Conservation (phyloP, 1,139 yeast species). For the Candida glucosophila region DNA sequence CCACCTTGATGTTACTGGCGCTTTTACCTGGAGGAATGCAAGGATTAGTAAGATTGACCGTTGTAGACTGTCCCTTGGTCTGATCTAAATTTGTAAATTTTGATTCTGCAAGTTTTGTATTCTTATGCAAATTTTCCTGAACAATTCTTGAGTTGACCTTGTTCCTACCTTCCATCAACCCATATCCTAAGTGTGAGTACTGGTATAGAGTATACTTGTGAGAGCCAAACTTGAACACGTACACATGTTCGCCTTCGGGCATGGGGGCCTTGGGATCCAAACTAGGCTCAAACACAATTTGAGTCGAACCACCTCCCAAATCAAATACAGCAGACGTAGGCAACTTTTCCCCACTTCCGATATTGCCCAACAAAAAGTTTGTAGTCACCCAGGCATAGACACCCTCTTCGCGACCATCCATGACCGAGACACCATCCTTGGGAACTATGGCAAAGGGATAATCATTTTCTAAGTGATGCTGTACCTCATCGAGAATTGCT, state of each 20-base stretch:
- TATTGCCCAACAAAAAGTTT: slow-evolving; percentile 84
- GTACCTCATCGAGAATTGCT: slow-evolving; percentile 68
- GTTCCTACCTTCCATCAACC: slow-evolving; percentile 88
- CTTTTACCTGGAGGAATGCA: slow-evolving; percentile 75
- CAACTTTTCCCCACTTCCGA: slow-evolving; percentile 61
- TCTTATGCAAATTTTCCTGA: slow-evolving; percentile 34
- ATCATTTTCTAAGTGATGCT: slow-evolving; percentile 60
- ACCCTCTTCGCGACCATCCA: slow-evolving; percentile 97
- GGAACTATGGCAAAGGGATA: slow-evolving; percentile 88
- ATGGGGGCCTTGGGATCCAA: slow-evolving; percentile 49
- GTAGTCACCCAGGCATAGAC: slow-evolving; percentile 99
- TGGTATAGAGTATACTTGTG: slow-evolving; percentile 80
- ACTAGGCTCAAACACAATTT: slow-evolving; percentile 92
- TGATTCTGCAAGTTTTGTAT: slow-evolving; percentile 16
- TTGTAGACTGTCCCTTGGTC: slow-evolving; percentile 29
- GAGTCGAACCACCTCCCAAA: slow-evolving; percentile 98
- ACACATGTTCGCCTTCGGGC: slow-evolving; percentile 86
- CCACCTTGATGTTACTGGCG: slow-evolving; percentile 50
- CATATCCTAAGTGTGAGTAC: slow-evolving; percentile 91
- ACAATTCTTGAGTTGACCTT: slow-evolving; percentile 62
- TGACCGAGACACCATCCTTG: slow-evolving; percentile 78
- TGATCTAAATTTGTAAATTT: slow-evolving; percentile 27
- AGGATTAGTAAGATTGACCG: slow-evolving; percentile 54
- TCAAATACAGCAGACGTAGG: slow-evolving; percentile 97
- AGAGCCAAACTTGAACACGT: slow-evolving; percentile 70